Evolutionary conservation across 2,329 filamentous ascomycete species (phyloP).

Genomic region (Fusarium pseudoanthophilum): DNA sequence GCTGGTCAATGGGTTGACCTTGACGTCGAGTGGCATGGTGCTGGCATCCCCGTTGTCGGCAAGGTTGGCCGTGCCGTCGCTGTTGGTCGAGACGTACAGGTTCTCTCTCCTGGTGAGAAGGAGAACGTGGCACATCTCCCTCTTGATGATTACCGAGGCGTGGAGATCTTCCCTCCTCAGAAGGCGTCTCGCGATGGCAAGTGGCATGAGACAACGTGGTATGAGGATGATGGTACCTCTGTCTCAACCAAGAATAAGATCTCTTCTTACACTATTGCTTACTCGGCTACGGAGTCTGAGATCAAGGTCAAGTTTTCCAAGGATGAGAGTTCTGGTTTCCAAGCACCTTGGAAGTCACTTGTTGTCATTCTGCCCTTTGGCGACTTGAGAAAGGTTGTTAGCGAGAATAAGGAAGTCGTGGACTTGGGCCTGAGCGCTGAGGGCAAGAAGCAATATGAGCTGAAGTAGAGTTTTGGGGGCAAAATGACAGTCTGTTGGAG

Average conservation of each 20-base stretch:
- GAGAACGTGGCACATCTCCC: conserved; percentile 53
- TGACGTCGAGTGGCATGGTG: conserved; percentile 55
- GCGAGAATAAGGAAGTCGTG: not conserved
- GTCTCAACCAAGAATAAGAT: conserved; percentile 46
- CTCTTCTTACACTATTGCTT: conserved; percentile 48
- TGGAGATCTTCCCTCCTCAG: conserved; percentile 56
- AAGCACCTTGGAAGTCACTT: conserved; percentile 49
- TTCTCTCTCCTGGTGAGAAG: conserved; percentile 50
- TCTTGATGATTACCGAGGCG: conserved; percentile 55
- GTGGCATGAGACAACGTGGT: conserved; percentile 49
- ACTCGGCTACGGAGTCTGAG: conserved; percentile 28
- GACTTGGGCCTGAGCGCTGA: conserved; percentile 1
- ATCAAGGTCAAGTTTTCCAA: conserved; percentile 45
- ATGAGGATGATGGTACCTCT: conserved; percentile 54
- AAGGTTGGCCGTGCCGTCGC: conserved; percentile 54
- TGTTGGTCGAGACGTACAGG: conserved; percentile 52
- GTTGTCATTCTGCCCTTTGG: conserved; percentile 48
- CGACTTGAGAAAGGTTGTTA: conserved; percentile 32
- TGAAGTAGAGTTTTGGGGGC: not conserved
- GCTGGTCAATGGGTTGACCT: conserved; percentile 55
- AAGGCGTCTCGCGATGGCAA: conserved; percentile 21
- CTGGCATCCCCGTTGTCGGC: conserved; percentile 54
- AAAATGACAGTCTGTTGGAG: no score
- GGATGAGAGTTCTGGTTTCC: conserved; percentile 49
- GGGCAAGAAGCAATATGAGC: not conserved